Evolutionary conservation across 2,329 filamentous ascomycete genomes (phyloP), one percentile per base, ranked within the genome.

Genomic region (Penicillium sp.): DNA sequence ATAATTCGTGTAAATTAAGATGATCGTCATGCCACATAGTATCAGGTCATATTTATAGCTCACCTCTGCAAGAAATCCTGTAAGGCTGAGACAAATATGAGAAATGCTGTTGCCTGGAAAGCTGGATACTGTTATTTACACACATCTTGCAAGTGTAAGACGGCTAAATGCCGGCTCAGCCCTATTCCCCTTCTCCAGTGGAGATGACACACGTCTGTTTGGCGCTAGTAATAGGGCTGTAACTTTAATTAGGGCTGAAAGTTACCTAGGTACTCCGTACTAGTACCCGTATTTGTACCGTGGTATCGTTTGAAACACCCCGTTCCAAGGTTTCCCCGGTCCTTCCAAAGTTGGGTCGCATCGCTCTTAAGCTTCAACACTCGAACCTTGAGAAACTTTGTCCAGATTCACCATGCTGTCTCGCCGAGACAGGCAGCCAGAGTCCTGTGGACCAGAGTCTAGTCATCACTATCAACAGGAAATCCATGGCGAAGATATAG

Each of bases 171-270:
- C 26, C n/a, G n/a, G 35, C 19, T 50, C 48, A 51, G 48, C 48
- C 48, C 48, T 51, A 51, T 21, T 15, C 6, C 9, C n/a, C n/a
- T 28, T 15, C 17, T 8, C 4, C 10, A n/a, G 43, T 45, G 43
- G 44, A n/a, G 19, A 19, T 24, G 15, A 31, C 9, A 4, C 31
- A 24, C 6, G 13, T 10, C 10, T 12, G 32, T 45, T 45, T 49
- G 19, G 38, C 48, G 38, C 48, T 51, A 47, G 48, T 47, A 51
- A 51, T 47, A 51, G 35, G 48, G 48, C 48, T 50, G 35, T 38
- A 32, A 49, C 24, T 28, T 38, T 13, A 38, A 41, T 39, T 46
- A 48, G 22, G 32, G 39, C 24, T 31, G 21, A 47, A 37, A 22
- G 19, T 48, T 38, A 51, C 21, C 3, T 21, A 21, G 3, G 21